These are phyloP conservation scores for Dentipellis fragilis DNA, from an alignment of 768 basidiomycete genomes.

Conservation along the genomic window DNA sequence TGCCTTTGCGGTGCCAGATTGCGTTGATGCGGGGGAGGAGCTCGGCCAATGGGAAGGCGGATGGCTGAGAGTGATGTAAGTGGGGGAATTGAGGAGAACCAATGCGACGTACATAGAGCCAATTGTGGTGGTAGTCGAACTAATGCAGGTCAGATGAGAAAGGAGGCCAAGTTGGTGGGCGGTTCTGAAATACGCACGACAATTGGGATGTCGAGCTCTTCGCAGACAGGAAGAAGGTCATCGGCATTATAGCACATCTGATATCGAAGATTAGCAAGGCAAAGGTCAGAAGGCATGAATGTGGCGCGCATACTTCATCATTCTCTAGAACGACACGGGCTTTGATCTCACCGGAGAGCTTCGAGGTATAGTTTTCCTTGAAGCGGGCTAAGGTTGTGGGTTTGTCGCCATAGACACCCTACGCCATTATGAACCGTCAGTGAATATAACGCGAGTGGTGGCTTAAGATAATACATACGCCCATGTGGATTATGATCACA, in stretches of 20 bases:
- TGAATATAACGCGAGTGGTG: constrained; percentile 14
- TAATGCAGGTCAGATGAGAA: constrained; percentile 23
- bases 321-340: constrained; percentile 84
- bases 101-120: constrained; percentile 37
- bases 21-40: constrained; percentile 70
- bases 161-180: too few species aligned
- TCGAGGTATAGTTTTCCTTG: constrained; percentile 51
- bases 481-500: constrained; percentile 80
- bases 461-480: constrained; percentile 35
- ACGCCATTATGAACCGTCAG: not conserved
- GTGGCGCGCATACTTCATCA: constrained; percentile 55
- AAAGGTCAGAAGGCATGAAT: not conserved
- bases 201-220: constrained; percentile 58
- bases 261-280: not conserved
- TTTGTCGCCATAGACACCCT: constrained; percentile 83
- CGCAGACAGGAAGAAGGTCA: constrained; percentile 79
- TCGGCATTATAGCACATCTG: constrained; percentile 82
- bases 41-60: constrained; percentile 36
- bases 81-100: constrained; percentile 26
- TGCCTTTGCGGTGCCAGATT: constrained; percentile 68
- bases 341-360: constrained; percentile 54
- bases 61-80: constrained; percentile 15
- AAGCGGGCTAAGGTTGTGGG: constrained; percentile 57
- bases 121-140: constrained; percentile 76
- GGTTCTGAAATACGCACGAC: constrained; percentile 32